These are phyloP conservation scores for Phialophora verrucosa DNA, from an alignment of 2,329 filamentous ascomycete species.

Conservation along the genomic window DNA sequence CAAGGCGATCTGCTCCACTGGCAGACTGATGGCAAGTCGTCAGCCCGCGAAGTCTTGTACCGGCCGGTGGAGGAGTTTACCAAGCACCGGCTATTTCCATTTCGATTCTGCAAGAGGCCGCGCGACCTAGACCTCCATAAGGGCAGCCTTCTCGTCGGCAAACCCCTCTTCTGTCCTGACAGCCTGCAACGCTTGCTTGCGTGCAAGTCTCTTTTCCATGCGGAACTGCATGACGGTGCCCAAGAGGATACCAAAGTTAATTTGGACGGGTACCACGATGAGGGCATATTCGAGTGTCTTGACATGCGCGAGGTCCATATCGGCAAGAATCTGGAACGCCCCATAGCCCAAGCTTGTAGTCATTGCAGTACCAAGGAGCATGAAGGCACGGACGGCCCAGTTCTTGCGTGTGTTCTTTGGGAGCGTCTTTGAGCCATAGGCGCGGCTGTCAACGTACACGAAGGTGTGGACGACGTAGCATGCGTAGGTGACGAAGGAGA, in stretches of 20 bases:
- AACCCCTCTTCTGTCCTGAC: slow-evolving; percentile 20
- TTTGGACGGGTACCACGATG: slow-evolving; percentile 37
- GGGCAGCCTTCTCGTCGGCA: slow-evolving; percentile 32
- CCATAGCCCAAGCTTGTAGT: slow-evolving; percentile 32
- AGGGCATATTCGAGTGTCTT: slow-evolving; percentile 36
- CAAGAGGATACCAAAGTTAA: slow-evolving; percentile 38
- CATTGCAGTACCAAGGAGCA: slow-evolving; percentile 33
- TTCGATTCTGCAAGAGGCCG: not conserved
- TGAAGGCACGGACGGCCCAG: slow-evolving; percentile 36
- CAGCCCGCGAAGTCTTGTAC: not conserved
- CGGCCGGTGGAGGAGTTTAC: not conserved
- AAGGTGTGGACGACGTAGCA: slow-evolving; percentile 34
- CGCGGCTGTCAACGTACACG: slow-evolving; percentile 37
- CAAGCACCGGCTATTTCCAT: not conserved
- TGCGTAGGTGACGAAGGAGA: slow-evolving; percentile 31
- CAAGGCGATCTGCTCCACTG: not conserved
- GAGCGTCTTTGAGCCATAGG: slow-evolving; percentile 21
- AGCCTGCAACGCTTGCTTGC: slow-evolving; percentile 23
- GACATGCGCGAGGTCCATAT: slow-evolving; percentile 36
- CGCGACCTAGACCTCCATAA: slow-evolving; percentile 27
- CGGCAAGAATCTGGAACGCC: slow-evolving; percentile 34
- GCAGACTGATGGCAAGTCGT: not conserved
- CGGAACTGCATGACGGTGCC: slow-evolving; percentile 36
- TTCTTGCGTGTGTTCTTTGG: slow-evolving; percentile 37
- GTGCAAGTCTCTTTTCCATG: slow-evolving; percentile 35